Evolutionary conservation across 2,329 filamentous ascomycete species (phyloP).

Genomic region (Aureobasidium namibiae): DNA sequence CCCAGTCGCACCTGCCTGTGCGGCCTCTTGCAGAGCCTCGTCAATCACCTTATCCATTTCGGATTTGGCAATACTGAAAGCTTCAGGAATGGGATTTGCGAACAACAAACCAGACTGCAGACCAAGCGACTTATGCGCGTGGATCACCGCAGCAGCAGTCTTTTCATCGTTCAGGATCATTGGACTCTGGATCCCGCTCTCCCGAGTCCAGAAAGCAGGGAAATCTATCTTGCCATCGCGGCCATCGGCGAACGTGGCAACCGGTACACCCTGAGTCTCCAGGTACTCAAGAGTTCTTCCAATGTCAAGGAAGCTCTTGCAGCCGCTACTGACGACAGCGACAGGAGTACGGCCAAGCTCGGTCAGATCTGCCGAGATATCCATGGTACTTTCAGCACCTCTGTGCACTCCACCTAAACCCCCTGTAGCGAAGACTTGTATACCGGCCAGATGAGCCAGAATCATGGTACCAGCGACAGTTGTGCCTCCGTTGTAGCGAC

Average conservation of each 20-base stretch:
- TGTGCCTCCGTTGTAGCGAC: conserved; percentile 74
- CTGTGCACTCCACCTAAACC: conserved; percentile 92
- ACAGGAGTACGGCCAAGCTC: conserved; percentile 86
- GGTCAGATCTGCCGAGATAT: conserved; percentile 90
- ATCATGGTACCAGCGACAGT: conserved; percentile 92
- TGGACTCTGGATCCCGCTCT: conserved; percentile 76
- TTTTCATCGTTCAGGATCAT: conserved; percentile 63
- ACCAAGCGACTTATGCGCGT: conserved; percentile 64
- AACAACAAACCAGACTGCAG: conserved; percentile 76
- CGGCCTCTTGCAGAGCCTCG: conserved; percentile 57
- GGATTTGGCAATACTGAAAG: conserved; percentile 58
- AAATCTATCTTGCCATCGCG: conserved; percentile 67
- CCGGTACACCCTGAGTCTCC: conserved; percentile 66
- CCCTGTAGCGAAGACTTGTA: conserved; percentile 88
- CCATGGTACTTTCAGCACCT: conserved; percentile 77
- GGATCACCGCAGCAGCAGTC: conserved; percentile 83
- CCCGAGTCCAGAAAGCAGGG: conserved; percentile 84
- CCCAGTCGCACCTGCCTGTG: conserved; percentile 58
- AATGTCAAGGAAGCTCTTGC: conserved; percentile 94
- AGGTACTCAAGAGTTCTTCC: conserved; percentile 77
- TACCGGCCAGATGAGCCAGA: conserved; percentile 75
- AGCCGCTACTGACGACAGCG: conserved; percentile 80
- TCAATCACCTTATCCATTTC: conserved; percentile 65
- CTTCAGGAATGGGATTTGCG: conserved; percentile 75
- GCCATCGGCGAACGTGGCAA: conserved; percentile 84